These are phyloP conservation scores for Papiliotrema laurentii DNA, from an alignment of 1,284 basidiomycete genomes.

Conservation along the genomic window DNA sequence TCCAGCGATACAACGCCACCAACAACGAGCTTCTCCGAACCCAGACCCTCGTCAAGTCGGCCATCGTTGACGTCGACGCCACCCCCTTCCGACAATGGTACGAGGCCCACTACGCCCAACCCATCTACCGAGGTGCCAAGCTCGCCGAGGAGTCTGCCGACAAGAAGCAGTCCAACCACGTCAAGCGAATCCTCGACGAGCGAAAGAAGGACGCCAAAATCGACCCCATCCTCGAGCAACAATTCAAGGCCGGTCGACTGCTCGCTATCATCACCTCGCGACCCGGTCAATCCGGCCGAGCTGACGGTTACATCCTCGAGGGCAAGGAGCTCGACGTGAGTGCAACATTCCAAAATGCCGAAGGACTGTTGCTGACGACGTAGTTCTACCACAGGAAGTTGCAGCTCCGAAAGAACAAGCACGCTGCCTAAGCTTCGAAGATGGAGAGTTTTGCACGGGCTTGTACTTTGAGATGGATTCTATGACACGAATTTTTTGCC, in stretches of 20 bases:
- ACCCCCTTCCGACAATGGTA: slow-evolving; percentile 98
- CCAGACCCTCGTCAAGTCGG: slow-evolving; percentile 92
- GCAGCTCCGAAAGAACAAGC: slow-evolving; percentile 89
- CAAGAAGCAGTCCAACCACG: slow-evolving; percentile 83
- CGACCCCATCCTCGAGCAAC: slow-evolving; percentile 72
- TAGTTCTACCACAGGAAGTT: slow-evolving; percentile 90
- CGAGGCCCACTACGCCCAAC: slow-evolving; percentile 90
- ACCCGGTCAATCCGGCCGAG: slow-evolving; percentile 88
- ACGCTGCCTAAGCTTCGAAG: slow-evolving; percentile 56
- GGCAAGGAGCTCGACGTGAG: slow-evolving; percentile 90
- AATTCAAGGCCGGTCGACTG: slow-evolving; percentile 51
- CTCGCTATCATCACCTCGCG: slow-evolving; percentile 83
- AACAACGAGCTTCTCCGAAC: slow-evolving; percentile 99
- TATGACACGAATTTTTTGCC: neutral
- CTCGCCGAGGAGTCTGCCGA: slow-evolving; percentile 53
- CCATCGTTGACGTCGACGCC: slow-evolving; percentile 92
- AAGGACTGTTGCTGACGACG: slow-evolving; percentile 32
- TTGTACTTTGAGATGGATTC: neutral
- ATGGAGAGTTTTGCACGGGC: no score
- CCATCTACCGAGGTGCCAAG: slow-evolving; percentile 75
- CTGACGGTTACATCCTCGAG: slow-evolving; percentile 92
- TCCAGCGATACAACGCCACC: slow-evolving; percentile 89
- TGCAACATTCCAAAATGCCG: slow-evolving; percentile 9
- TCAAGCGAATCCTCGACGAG: slow-evolving; percentile 75
- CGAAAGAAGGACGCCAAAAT: slow-evolving; percentile 91